A percentile compares a stretch with the other conserved stretches of the same genome.
Evolutionary conservation across 495 filamentous ascomycete species (phyloP).

Genomic region (Hypomontagnella monticulosa): DNA sequence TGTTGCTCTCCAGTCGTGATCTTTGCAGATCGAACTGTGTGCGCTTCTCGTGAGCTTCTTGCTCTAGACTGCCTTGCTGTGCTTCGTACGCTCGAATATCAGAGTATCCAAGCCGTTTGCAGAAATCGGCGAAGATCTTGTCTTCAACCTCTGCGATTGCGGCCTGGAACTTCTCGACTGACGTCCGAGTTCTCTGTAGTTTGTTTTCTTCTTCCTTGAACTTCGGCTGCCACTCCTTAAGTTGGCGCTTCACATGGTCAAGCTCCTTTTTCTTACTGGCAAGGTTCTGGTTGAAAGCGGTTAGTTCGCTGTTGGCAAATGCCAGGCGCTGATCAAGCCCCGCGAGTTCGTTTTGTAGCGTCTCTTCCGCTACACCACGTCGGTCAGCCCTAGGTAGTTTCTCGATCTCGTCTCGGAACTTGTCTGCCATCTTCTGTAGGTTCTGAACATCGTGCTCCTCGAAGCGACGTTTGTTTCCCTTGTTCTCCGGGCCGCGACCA

Average conservation of each 20-base stretch:
- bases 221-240: conserved; percentile 80
- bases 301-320: conserved; percentile 78
- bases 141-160: conserved; percentile 88
- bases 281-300: conserved; percentile 84
- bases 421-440: conserved; percentile 71
- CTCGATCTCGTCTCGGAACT: conserved; percentile 74
- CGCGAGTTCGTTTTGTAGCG: conserved; percentile 78
- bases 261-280: conserved; percentile 86
- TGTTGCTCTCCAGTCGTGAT: conserved; percentile 77
- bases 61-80: conserved; percentile 89
- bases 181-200: conserved; percentile 71
- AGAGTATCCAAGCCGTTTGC: conserved; percentile 83
- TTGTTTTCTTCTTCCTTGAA: conserved; percentile 74
- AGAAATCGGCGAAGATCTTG: conserved; percentile 87
- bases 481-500: conserved; percentile 78
- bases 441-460: conserved; percentile 89
- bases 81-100: conserved; percentile 93
- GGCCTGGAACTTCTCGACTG: conserved; percentile 74
- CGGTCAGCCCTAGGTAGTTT: conserved; percentile 79
- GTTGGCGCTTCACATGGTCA: conserved; percentile 72
- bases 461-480: conserved; percentile 81
- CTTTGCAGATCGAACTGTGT: conserved; percentile 87
- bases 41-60: conserved; percentile 86
- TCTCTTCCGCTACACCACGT: conserved; percentile 78
- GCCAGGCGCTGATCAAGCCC: conserved; percentile 82